phyloP scores from a whole-genome alignment of 2,329 filamentous ascomycete genomes.

The Fusarium protoensiforme region DNA sequence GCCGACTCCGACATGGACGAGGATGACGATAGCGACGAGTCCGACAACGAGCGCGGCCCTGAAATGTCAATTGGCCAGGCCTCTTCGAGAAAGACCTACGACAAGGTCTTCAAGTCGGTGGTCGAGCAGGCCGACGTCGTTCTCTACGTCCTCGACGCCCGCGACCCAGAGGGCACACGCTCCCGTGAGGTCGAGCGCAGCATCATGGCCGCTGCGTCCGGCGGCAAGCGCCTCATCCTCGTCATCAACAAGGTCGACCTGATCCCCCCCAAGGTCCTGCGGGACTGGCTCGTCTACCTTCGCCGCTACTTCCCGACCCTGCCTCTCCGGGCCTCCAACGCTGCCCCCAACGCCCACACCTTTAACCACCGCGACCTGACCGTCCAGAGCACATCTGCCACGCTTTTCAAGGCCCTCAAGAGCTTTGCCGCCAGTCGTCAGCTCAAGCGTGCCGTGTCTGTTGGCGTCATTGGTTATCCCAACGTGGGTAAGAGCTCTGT shows the following conservation, averaged over 20 bases:
- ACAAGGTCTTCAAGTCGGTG: slow-evolving; percentile 96
- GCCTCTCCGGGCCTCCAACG: slow-evolving; percentile 84
- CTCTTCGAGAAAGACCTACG: slow-evolving; percentile 85
- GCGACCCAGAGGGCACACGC: slow-evolving; percentile 89
- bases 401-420: slow-evolving; percentile 90
- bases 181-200: slow-evolving; percentile 91
- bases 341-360: slow-evolving; percentile 85
- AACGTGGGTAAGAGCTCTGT: slow-evolving; percentile 97
- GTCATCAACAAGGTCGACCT: slow-evolving; percentile 97
- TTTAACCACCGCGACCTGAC: slow-evolving; percentile 94
- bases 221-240: slow-evolving; percentile 88
- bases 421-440: slow-evolving; percentile 85
- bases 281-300: slow-evolving; percentile 85
- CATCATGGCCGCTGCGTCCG: slow-evolving; percentile 87
- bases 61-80: slow-evolving; percentile 64
- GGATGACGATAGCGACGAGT: slow-evolving; percentile 53
- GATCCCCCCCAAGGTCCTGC: slow-evolving; percentile 82
- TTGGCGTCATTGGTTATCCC: slow-evolving; percentile 94
- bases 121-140: slow-evolving; percentile 90
- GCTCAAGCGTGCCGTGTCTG: slow-evolving; percentile 88
- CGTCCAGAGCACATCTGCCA: slow-evolving; percentile 84
- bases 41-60: slow-evolving; percentile 66
- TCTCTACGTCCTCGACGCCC: slow-evolving; percentile 91
- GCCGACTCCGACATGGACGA: slow-evolving; percentile 69
- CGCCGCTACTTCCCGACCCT: slow-evolving; percentile 92